Base-by-base conservation (phyloP, 768 basidiomycete species). In the Sporobolomyces pararoseus region DNA sequence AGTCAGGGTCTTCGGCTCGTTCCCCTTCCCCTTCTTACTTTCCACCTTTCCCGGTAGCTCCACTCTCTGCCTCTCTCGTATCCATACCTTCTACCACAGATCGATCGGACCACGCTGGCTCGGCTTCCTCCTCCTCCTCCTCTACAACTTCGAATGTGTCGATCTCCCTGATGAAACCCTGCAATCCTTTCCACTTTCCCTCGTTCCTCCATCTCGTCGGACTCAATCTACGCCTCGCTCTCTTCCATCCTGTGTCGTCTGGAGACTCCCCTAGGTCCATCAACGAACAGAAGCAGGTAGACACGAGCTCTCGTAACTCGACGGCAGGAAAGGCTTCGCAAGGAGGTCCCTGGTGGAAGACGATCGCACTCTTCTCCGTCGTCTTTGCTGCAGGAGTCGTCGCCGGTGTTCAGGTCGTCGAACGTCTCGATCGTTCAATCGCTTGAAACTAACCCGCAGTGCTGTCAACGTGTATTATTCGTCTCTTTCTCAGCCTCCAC, bases 131-230 rank as follows among this genome's bases (percentile, higher is more conserved):
- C n/a, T n/a, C n/a, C n/a, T n/a, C n/a, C n/a, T n/a, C n/a, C n/a
- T n/a, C 49, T 34, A 32, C 21, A 21, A 9, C 23, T 23, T 23
- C 10, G 21, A 63, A 42, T 21, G 19, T 51, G 42, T 55, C 55
- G 7, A 14, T 70, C 34, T 31, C 60, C 35, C 27, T 68, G 52
- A 25, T 72, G 16, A 31, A 50, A 13, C 17, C 27, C 0, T 34
- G 47, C 0, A 66, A 72, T 29, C 71, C 71, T 0, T 72, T 72
- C 60, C 66, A 72, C 47, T 49, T 72, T 21, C 71, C 71, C 7
- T 52, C 58, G 5, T 58, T 72, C 31, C 58, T 72, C 0, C 66
- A 61, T 58, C 71, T 72, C 53, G 71, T 72, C 21, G 71, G 71
- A 7, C 63, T 72, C 58, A 72, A 72, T 42, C 49, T 72, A 12